These are phyloP conservation scores for Cercospora nicotianae DNA, from an alignment of 2,329 filamentous ascomycete species.

Conservation along the genomic window DNA sequence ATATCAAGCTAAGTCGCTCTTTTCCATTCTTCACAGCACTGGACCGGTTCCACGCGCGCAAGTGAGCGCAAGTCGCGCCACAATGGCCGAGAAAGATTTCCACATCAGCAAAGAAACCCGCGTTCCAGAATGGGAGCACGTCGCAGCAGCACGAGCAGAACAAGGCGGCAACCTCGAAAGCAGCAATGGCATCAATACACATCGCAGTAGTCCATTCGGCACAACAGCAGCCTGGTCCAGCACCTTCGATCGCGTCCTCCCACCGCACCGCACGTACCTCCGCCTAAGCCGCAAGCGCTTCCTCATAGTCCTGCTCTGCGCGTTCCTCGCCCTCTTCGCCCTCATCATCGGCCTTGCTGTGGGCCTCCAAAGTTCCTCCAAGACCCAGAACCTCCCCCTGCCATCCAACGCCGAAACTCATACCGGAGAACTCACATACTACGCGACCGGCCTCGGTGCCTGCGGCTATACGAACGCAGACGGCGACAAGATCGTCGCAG, in stretches of 20 bases:
- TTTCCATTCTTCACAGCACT: neutral
- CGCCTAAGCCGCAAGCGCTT: conserved; percentile 7
- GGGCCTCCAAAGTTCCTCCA: neutral
- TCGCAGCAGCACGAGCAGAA: conserved; percentile 18
- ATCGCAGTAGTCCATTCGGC: neutral
- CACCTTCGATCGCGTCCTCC: conserved; percentile 11
- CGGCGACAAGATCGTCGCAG: conserved; percentile 63
- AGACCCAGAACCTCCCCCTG: conserved; percentile 50
- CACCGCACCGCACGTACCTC: conserved; percentile 17
- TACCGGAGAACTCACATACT: conserved; percentile 48
- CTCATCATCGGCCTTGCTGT: conserved; percentile 14
- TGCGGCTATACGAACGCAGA: conserved; percentile 62
- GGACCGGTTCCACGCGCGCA: neutral
- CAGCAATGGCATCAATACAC: neutral
- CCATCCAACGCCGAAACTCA: conserved; percentile 55
- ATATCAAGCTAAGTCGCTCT: neutral
- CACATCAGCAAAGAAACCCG: conserved; percentile 20
- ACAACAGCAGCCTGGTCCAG: conserved; percentile 5
- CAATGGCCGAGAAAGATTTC: conserved; percentile 3
- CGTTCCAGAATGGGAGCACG: conserved; percentile 30
- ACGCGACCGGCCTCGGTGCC: conserved; percentile 65
- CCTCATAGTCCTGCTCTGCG: conserved; percentile 11
- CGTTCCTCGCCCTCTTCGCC: conserved; percentile 13
- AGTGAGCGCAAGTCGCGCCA: neutral
- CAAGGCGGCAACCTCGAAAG: neutral